A percentile compares a stretch with the other conserved stretches of the same genome.
These are phyloP conservation scores for Agarophyton chilense DNA, from an alignment of 23 red algal genomes.

Conservation along the genomic window DNA sequence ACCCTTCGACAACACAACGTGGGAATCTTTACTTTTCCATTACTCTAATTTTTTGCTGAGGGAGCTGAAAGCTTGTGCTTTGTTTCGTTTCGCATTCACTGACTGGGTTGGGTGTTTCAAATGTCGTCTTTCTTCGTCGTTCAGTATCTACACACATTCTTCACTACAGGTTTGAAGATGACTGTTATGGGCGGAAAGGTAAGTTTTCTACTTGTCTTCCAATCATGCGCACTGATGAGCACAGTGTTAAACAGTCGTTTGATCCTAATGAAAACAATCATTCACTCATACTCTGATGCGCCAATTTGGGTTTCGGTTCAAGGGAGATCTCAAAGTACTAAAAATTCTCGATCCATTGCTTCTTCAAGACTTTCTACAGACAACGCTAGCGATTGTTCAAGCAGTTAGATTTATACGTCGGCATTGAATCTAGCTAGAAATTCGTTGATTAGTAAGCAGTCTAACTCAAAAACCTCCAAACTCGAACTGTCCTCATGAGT, in stretches of 20 bases:
- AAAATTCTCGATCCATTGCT: background rate
- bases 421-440: background rate
- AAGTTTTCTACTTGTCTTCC: background rate
- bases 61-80: background rate
- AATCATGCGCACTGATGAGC: slow-evolving; percentile 1
- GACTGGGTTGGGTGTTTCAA: background rate
- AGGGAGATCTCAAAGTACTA: background rate
- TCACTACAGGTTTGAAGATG: no score
- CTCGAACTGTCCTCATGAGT: slow-evolving; percentile 58
- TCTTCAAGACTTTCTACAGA: background rate
- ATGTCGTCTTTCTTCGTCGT: no score
- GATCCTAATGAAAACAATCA: slow-evolving; percentile 27
- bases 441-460: no score
- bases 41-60: slow-evolving; percentile 49
- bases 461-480: slow-evolving; percentile 68
- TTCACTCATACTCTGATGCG: background rate
- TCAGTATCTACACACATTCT: no score
- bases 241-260: slow-evolving; percentile 33
- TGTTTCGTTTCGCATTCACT: background rate
- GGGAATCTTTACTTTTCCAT: slow-evolving; percentile 37
- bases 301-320: background rate
- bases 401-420: background rate
- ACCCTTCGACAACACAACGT: slow-evolving; percentile 26
- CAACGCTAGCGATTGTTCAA: background rate
- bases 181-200: background rate